Conservation (phyloP, 2,329 filamentous ascomycete species). For the Penicillium sp. region DNA sequence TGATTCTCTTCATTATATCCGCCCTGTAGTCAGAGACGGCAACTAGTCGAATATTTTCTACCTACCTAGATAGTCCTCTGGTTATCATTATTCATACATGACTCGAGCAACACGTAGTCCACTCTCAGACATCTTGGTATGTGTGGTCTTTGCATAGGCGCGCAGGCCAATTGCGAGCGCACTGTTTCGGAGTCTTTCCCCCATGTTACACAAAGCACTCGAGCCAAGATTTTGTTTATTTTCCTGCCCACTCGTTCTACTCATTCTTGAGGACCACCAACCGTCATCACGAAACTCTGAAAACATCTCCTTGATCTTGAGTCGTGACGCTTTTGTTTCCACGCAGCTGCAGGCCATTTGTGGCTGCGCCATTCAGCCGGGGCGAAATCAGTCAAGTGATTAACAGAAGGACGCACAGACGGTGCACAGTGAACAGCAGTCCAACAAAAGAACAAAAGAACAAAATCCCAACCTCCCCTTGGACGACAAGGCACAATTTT, state of each 20-base stretch:
- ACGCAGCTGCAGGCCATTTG: conserved; percentile 1
- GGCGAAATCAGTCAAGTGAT: conserved; percentile 16
- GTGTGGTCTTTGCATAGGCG: not conserved
- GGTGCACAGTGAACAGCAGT: not conserved
- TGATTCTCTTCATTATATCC: too few species aligned
- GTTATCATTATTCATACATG: not conserved
- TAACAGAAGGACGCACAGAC: conserved; percentile 12
- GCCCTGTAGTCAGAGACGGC: too few species aligned
- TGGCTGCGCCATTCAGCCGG: conserved; percentile 16
- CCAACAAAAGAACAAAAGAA: not conserved
- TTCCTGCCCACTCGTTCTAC: not conserved
- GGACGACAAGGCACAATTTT: conserved; percentile 10
- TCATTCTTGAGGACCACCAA: not conserved
- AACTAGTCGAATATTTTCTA: not conserved
- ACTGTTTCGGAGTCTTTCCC: conserved; percentile 14
- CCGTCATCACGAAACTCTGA: not conserved
- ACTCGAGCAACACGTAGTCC: not conserved
- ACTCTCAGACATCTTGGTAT: not conserved
- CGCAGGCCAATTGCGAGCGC: conserved; percentile 1
- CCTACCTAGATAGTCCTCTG: conserved; percentile 8
- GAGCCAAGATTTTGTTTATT: not conserved
- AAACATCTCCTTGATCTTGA: conserved; percentile 11
- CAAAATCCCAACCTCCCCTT: not conserved
- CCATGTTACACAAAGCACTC: conserved; percentile 7
- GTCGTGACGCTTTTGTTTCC: not conserved